A percentile compares a stretch with the other conserved stretches of the same genome.
phyloP scores from a whole-genome alignment of 257 asterid genomes.

The Nicotiana paniculata region DNA sequence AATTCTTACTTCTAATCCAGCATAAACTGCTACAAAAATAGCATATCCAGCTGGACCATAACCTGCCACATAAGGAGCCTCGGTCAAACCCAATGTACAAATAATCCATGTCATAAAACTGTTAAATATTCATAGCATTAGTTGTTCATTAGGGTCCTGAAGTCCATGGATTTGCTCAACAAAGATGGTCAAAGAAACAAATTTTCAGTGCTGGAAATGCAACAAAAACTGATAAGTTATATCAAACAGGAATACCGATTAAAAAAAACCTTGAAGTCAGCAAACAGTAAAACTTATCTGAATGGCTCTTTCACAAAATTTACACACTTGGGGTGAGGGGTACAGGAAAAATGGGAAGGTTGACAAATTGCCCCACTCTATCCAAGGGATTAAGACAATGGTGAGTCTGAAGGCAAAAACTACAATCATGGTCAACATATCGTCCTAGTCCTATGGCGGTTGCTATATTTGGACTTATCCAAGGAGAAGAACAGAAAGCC shows the following conservation, averaged over 20 bases:
- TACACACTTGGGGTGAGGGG: neutral
- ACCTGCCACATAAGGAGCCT: conserved; percentile 38
- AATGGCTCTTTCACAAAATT: neutral
- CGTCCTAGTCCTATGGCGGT: neutral
- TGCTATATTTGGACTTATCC: neutral
- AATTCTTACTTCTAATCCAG: conserved; percentile 82
- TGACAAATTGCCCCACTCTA: neutral
- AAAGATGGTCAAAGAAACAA: neutral
- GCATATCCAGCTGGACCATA: conserved; percentile 96
- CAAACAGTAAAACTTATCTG: neutral
- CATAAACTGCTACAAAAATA: conserved; percentile 72
- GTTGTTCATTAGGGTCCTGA: neutral
- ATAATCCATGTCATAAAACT: neutral
- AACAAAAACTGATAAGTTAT: neutral
- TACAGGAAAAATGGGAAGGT: neutral
- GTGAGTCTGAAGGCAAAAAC: neutral
- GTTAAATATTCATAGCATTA: neutral
- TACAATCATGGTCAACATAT: neutral
- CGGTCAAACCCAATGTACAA: neutral
- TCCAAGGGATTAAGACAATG: neutral
- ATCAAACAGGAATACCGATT: neutral
- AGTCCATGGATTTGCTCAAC: neutral
- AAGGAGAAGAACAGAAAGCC: neutral
- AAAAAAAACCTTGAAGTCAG: neutral
- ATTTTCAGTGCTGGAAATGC: neutral